phyloP scores from a whole-genome alignment of 176 grass and related monocot species.

The Aegilops speltoides region DNA sequence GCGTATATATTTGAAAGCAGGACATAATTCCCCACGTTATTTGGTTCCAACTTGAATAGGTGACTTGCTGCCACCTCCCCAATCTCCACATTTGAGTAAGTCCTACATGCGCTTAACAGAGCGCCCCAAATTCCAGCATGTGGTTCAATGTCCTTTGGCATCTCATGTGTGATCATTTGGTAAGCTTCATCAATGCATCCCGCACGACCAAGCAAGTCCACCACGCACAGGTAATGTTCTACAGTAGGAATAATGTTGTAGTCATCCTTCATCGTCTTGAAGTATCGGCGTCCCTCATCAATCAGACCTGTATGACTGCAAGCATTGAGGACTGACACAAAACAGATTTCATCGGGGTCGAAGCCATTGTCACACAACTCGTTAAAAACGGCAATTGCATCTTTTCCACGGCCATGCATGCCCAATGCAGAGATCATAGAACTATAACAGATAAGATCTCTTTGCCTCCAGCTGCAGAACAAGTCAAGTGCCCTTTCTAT shows the following conservation, averaged over 20 bases:
- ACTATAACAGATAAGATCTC: constrained; percentile 47
- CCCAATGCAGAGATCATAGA: constrained; percentile 50
- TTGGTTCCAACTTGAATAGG: constrained; percentile 53
- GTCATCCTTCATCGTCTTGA: constrained; percentile 43
- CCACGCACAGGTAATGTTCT: constrained; percentile 42
- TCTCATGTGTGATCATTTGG: constrained; percentile 37
- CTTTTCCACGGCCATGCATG: constrained; percentile 40
- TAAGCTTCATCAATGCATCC: constrained; percentile 48
- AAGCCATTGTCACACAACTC: constrained; percentile 1
- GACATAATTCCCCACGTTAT: constrained; percentile 49
- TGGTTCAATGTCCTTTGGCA: constrained; percentile 18
- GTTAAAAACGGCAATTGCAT: constrained; percentile 36
- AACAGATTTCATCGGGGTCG: constrained; percentile 42
- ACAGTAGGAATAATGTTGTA: constrained; percentile 29
- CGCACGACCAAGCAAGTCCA: constrained; percentile 42
- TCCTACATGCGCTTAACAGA: constrained; percentile 50
- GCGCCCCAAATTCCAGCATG: constrained; percentile 48
- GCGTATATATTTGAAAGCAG: constrained; percentile 54
- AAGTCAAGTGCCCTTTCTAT: constrained; percentile 36
- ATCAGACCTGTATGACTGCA: constrained; percentile 46
- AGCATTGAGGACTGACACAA: constrained; percentile 49
- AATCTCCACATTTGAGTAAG: constrained; percentile 41
- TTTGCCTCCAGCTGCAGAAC: constrained; percentile 38
- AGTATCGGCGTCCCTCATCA: constrained; percentile 37
- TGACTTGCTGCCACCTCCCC: constrained; percentile 40